These are phyloP conservation scores for Tolypocladium inflatum DNA, from an alignment of 2,329 filamentous ascomycete genomes.

Conservation along the genomic window DNA sequence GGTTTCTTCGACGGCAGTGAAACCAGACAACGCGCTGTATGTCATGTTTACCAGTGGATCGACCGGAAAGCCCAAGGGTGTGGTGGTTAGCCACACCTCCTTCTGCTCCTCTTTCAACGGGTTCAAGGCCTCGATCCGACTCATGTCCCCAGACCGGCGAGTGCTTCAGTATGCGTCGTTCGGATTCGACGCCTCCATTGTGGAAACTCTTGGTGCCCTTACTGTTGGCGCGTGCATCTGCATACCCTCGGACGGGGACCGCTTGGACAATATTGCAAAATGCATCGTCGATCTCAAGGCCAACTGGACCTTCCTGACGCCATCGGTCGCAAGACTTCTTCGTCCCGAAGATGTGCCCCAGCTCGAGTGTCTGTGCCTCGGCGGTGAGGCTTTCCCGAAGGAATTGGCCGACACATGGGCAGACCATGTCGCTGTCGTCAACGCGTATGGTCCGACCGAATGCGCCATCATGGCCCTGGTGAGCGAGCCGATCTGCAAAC, in stretches of 20 bases:
- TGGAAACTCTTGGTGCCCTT: neutral
- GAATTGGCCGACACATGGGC: constrained; percentile 10
- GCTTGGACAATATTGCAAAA: constrained; percentile 4
- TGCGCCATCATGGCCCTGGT: constrained; percentile 6
- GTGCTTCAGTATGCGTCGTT: constrained; percentile 2
- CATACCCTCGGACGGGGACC: neutral
- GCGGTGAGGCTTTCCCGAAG: constrained; percentile 9
- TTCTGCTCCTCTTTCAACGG: constrained; percentile 8
- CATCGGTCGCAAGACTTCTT: constrained; percentile 10
- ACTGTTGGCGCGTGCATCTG: neutral
- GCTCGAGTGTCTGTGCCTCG: constrained; percentile 1
- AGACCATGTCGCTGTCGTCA: constrained; percentile 8
- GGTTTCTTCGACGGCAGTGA: neutral
- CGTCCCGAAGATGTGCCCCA: constrained; percentile 4
- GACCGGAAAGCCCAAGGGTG: constrained; percentile 13
- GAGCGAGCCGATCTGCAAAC: neutral
- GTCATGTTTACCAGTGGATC: constrained; percentile 15
- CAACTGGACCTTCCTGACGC: constrained; percentile 14
- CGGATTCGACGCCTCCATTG: neutral
- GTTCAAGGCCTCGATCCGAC: constrained; percentile 3
- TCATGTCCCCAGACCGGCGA: constrained; percentile 1
- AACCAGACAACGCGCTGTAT: constrained; percentile 2
- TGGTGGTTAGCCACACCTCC: constrained; percentile 11
- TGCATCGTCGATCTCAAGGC: constrained; percentile 9
- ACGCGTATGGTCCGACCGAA: constrained; percentile 15